phyloP scores from a whole-genome alignment of 306 rosid species.

The Erythrophleum fordii region DNA sequence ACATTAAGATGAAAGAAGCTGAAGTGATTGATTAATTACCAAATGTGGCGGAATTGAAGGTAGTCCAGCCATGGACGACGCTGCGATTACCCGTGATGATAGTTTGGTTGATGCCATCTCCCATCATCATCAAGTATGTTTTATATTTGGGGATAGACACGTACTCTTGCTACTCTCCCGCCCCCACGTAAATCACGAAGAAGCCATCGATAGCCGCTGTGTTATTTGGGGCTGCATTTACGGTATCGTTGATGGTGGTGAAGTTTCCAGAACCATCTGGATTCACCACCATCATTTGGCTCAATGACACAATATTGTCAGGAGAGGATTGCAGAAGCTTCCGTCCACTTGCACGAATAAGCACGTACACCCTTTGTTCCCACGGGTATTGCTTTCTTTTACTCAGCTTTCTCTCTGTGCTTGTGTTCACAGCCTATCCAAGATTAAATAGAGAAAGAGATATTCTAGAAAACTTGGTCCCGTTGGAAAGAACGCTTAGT shows the following conservation, averaged over 20 bases:
- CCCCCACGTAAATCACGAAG: constrained; percentile 36
- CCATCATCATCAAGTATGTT: constrained; percentile 36
- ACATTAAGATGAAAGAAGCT: background rate
- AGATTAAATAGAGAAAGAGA: constrained; percentile 32
- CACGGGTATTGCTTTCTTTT: background rate
- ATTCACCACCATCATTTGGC: constrained; percentile 37
- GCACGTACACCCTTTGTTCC: constrained; percentile 20
- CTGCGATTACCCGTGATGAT: constrained; percentile 35
- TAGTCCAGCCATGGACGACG: constrained; percentile 30
- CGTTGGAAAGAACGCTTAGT: constrained; percentile 26
- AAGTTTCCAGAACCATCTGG: constrained; percentile 41
- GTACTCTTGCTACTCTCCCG: constrained; percentile 32
- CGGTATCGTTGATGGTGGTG: constrained; percentile 41
- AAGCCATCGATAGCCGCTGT: background rate
- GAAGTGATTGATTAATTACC: constrained; percentile 14
- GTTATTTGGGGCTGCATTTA: constrained; percentile 44
- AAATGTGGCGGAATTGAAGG: constrained; percentile 35
- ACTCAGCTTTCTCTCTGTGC: constrained; percentile 7
- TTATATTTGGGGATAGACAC: constrained; percentile 35
- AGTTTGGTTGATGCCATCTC: constrained; percentile 39
- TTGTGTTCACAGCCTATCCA: background rate
- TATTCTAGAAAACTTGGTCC: constrained; percentile 37
- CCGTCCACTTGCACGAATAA: constrained; percentile 1
- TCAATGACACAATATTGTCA: constrained; percentile 19
- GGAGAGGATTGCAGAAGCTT: constrained; percentile 28